phyloP scores from a whole-genome alignment of 176 grass and related monocot species.

The Lolium rigidum region DNA sequence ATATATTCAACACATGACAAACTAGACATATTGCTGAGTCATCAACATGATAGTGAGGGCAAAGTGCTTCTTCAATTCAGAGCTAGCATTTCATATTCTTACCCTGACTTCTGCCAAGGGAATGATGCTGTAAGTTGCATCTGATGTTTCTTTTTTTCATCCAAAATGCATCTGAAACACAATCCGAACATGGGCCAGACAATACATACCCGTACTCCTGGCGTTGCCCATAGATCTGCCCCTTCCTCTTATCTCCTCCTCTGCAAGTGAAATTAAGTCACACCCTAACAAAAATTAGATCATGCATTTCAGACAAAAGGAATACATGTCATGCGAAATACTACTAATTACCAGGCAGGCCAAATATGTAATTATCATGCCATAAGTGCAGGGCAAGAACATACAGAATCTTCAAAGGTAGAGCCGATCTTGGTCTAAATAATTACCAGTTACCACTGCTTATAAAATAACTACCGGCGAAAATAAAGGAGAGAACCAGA shows the following conservation, averaged over 20 bases:
- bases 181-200: no score
- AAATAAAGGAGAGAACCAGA: neutral
- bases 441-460: neutral
- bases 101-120: neutral
- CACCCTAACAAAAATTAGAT: no score
- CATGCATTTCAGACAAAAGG: neutral
- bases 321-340: neutral
- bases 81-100: neutral
- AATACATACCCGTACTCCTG: no score
- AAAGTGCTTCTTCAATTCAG: neutral
- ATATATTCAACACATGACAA: neutral
- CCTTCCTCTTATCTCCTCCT: no score
- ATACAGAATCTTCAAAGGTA: neutral
- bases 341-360: neutral
- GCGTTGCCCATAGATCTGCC: no score
- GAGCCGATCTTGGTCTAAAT: neutral
- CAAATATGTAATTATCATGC: neutral
- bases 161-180: no score
- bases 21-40: neutral
- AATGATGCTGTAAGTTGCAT: no score
- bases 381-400: neutral
- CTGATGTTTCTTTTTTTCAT: no score
- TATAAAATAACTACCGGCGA: neutral
- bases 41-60: neutral
- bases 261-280: no score